Conservation (phyloP, 768 basidiomycete genomes). For the Symmetrospora coprosmae region DNA sequence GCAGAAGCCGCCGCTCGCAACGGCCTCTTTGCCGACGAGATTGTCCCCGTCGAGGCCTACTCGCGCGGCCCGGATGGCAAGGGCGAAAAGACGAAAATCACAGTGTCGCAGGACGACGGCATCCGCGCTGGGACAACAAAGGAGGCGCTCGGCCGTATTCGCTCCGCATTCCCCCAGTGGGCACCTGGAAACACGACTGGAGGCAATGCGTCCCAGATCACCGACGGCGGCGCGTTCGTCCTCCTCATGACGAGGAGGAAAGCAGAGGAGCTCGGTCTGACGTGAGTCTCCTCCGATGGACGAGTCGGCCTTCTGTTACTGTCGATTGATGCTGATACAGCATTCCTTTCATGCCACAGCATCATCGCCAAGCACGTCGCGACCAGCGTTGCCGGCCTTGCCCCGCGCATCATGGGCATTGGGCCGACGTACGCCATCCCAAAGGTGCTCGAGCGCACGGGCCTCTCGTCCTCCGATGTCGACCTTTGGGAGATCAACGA, state of each 20-base stretch:
- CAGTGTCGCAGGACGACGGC: slow-evolving; percentile 71
- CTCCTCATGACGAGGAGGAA: slow-evolving; percentile 65
- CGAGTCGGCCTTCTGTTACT: no score
- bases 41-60: slow-evolving; percentile 51
- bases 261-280: slow-evolving; percentile 58
- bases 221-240: slow-evolving; percentile 74
- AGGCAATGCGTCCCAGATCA: slow-evolving; percentile 76
- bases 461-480: slow-evolving; percentile 54
- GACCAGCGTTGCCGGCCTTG: slow-evolving; percentile 55
- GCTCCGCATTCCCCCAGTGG: slow-evolving; percentile 66
- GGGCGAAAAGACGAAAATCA: slow-evolving; percentile 41
- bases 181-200: slow-evolving; percentile 42
- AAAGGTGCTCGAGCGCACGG: slow-evolving; percentile 50
- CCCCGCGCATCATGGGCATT: slow-evolving; percentile 53
- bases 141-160: slow-evolving; percentile 63
- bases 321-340: no score
- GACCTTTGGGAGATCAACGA: slow-evolving; percentile 93
- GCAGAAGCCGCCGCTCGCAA: slow-evolving; percentile 65
- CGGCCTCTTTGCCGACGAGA: slow-evolving; percentile 69
- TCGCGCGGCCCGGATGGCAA: slow-evolving; percentile 56
- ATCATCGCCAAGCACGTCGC: slow-evolving; percentile 66
- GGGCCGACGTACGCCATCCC: slow-evolving; percentile 76
- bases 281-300: neutral
- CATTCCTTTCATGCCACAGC: slow-evolving; percentile 28
- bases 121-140: slow-evolving; percentile 70